Conservation (phyloP, 106 monocot genomes). For the Vanilla planifolia region DNA sequence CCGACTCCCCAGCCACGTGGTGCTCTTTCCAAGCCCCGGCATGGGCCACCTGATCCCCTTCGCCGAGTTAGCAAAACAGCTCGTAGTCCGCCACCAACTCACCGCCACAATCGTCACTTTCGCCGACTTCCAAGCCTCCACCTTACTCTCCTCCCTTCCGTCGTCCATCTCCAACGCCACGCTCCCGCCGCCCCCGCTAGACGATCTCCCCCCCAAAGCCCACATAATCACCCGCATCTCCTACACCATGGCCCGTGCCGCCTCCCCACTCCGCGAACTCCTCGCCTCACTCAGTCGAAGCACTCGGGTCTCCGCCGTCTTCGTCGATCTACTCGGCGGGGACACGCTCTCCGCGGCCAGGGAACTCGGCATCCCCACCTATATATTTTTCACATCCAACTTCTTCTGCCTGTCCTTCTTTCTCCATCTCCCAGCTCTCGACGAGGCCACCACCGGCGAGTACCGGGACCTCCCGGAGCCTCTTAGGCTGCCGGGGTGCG, state of each 20-base stretch:
- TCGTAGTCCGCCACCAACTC: not conserved
- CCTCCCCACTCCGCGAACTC: not conserved
- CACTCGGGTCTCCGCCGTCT: no score
- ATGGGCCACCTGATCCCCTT: not conserved
- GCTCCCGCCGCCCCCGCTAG: not conserved
- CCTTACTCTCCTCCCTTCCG: not conserved
- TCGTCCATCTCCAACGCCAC: not conserved
- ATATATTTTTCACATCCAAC: not conserved
- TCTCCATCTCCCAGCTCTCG: not conserved
- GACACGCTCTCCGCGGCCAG: not conserved
- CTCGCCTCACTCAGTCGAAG: no score
- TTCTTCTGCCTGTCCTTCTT: not conserved
- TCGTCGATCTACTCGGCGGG: not conserved
- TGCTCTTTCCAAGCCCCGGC: not conserved
- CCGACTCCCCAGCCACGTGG: not conserved
- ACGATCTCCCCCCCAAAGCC: not conserved
- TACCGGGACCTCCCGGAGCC: not conserved
- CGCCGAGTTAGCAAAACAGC: not conserved
- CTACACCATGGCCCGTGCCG: not conserved
- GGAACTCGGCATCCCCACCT: not conserved
- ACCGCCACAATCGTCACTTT: not conserved
- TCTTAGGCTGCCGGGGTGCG: not conserved
- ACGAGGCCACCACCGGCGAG: not conserved
- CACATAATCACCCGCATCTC: not conserved
- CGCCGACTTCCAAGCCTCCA: not conserved